phyloP scores from a whole-genome alignment of 2,329 filamentous ascomycete genomes.

The Fusarium fracticaudum region DNA sequence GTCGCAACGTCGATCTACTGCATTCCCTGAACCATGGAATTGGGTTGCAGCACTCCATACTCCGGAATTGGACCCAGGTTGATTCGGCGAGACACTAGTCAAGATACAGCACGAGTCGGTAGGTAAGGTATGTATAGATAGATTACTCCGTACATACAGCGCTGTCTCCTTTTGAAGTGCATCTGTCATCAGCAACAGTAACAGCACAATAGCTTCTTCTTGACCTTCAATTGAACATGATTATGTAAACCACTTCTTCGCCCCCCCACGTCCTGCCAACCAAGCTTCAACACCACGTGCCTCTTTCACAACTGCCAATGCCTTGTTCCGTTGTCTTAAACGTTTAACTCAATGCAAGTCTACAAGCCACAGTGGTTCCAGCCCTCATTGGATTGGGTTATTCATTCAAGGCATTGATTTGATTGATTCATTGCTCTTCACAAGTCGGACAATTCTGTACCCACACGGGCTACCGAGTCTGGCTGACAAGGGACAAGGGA shows the following conservation, averaged over 20 bases:
- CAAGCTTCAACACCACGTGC: conserved; percentile 41
- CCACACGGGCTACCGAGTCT: conserved; percentile 1
- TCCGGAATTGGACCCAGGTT: background rate
- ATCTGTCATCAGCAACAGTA: background rate
- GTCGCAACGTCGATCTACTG: background rate
- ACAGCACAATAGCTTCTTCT: background rate
- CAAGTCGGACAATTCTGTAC: conserved; percentile 8
- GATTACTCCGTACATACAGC: background rate
- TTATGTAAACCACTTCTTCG: conserved; percentile 1
- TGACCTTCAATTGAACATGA: background rate
- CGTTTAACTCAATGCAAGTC: conserved; percentile 3
- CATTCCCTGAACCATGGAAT: background rate
- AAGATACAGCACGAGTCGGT: background rate
- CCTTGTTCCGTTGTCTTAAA: conserved; percentile 10
- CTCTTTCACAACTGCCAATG: conserved; percentile 15
- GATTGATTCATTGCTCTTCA: background rate
- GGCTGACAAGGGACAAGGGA: conserved; percentile 14
- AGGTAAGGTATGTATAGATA: background rate
- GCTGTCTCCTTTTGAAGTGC: background rate
- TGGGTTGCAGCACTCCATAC: background rate
- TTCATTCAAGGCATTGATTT: background rate
- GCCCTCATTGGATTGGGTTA: background rate
- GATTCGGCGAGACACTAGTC: background rate
- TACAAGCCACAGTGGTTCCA: conserved; percentile 31
- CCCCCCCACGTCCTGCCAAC: conserved; percentile 30